Evolutionary conservation across 2,329 filamentous ascomycete genomes (phyloP), one percentile per base, ranked within the genome.

Genomic region (Thermomyces lanuginosus): DNA sequence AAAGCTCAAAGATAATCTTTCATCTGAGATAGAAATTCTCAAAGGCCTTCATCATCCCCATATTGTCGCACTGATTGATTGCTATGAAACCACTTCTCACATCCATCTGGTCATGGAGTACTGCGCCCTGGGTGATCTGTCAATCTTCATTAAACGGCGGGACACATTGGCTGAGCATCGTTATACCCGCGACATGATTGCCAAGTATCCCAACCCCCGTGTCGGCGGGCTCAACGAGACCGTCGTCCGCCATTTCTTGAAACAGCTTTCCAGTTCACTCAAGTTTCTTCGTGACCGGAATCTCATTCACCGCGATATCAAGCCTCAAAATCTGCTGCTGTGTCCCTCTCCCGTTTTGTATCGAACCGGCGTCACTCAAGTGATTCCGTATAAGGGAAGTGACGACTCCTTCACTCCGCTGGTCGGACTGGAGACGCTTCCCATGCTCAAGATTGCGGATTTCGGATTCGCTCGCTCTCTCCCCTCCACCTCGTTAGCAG

Each of bases 71-170:
- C 74, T 98, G 24, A 84, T 93, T 60, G 82, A 92, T 56, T 93
- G 84, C 59, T 69, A 86, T 51, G 84, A 95, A 53, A 77, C 81
- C 1, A 62, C 71, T 3, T 75, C 76, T 12, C 80, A 92, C 46
- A 93, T 95, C 56, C 89, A 98, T 56, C 69, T 98, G 32, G 76
- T 95, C 36, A 98, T 95, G 86, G 89, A 98, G 58, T 95, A 91
- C 56, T 95, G 89, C 58, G 82, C 92, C 48, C 68, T 98, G 21
- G 86, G 89, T 12, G 89, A 98, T 48, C 59, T 98, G 32, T 92
- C 89, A 7, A 66, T 86, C 28, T 95, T 98, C 55, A 93, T 98
- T 59, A 92, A 89, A 64, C 91, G 89, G 58, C 72, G 86, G 34
- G 74, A 86, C 34, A 79, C 75, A 46, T 69, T 93, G 23, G 67